Percentiles rank a stretch among this genome's conserved stretches.
These are phyloP conservation scores for Fusarium equiseti DNA, from an alignment of 2,329 filamentous ascomycete genomes.

Conservation along the genomic window DNA sequence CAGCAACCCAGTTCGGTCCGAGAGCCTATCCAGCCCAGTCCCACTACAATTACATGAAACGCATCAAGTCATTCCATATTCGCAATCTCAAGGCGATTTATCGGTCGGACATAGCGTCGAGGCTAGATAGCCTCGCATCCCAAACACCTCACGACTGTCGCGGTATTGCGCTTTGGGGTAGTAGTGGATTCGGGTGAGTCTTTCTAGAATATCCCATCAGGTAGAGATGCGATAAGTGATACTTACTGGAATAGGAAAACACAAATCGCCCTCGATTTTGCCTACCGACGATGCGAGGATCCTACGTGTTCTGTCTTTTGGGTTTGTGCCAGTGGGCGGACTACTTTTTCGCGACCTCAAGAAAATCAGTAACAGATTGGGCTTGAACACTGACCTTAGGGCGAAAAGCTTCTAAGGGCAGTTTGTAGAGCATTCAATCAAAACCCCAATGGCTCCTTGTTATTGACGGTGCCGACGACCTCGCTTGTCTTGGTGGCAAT, in stretches of 20 bases:
- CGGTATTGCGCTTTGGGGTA: neutral
- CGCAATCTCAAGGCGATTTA: too few relatives aligned
- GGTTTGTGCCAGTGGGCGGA: neutral
- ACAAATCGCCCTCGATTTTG: neutral
- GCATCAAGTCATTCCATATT: too few relatives aligned
- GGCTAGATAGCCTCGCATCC: neutral
- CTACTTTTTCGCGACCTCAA: neutral
- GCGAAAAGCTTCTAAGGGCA: neutral
- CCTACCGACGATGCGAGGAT: neutral
- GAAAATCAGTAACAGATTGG: neutral
- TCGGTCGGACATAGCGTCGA: neutral
- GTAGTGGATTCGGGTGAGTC: neutral
- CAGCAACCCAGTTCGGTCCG: too few relatives aligned
- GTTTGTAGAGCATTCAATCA: neutral
- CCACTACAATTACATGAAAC: too few relatives aligned
- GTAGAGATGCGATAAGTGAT: neutral
- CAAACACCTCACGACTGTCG: neutral
- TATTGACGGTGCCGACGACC: neutral
- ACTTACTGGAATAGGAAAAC: neutral
- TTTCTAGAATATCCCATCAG: neutral
- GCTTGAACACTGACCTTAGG: neutral
- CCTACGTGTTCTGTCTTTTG: neutral
- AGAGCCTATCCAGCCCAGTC: too few relatives aligned
- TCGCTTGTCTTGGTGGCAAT: neutral
- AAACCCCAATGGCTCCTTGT: neutral